These are phyloP conservation scores for Aotearoamyces nothofagi DNA, from an alignment of 2,329 filamentous ascomycete species.

Conservation along the genomic window DNA sequence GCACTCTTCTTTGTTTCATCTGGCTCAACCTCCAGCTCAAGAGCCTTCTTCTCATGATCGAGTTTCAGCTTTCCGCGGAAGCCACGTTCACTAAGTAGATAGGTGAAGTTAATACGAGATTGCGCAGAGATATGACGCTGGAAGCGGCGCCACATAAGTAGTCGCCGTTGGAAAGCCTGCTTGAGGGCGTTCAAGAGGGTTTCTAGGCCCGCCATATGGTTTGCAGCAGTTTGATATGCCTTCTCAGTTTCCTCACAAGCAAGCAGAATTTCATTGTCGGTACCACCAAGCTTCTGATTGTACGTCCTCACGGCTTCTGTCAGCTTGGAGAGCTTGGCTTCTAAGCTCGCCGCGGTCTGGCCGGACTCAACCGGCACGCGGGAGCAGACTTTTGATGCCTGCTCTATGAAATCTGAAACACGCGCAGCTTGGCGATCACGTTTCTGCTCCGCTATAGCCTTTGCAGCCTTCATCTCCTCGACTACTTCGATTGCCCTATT, in stretches of 20 bases:
- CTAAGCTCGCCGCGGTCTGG: constrained; percentile 43
- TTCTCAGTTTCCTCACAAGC: constrained; percentile 25
- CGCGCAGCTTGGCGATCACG: constrained; percentile 28
- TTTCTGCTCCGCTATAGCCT: constrained; percentile 28
- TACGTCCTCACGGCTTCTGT: constrained; percentile 40
- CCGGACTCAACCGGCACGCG: constrained; percentile 48
- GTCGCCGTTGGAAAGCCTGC: constrained; percentile 50
- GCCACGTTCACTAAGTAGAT: constrained; percentile 74
- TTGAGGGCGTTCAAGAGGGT: constrained; percentile 29
- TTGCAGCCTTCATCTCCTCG: constrained; percentile 31
- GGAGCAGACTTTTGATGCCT: constrained; percentile 37
- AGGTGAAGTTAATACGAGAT: constrained; percentile 74
- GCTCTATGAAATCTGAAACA: constrained; percentile 36
- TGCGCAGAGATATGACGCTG: constrained; percentile 73
- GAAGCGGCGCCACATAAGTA: constrained; percentile 66
- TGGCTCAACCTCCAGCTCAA: constrained; percentile 65
- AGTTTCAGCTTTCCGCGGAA: constrained; percentile 73
- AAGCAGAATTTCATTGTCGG: constrained; percentile 46
- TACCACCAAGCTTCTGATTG: constrained; percentile 41
- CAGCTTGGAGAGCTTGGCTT: constrained; percentile 38
- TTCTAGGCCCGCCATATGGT: constrained; percentile 28
- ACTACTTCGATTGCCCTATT: constrained; percentile 40
- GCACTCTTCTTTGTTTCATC: constrained; percentile 54
- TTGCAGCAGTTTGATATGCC: constrained; percentile 25
- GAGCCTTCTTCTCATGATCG: constrained; percentile 57